Base-by-base conservation (phyloP, 2,329 filamentous ascomycete species). In the Trichoderma sp. region DNA sequence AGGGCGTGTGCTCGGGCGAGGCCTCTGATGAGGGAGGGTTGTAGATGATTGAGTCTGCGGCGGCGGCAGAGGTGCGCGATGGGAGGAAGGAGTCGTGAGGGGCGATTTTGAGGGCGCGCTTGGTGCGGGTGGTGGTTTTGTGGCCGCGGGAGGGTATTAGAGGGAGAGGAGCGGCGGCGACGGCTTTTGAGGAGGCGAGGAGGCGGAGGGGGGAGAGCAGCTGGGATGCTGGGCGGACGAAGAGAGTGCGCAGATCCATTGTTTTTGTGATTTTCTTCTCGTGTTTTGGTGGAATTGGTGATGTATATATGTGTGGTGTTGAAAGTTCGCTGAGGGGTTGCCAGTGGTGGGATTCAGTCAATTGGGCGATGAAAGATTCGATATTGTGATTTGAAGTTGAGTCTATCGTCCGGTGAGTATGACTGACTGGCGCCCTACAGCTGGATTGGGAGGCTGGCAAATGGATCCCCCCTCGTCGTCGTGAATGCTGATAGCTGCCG, bases 1-100 rank as follows among this genome's bases (percentile, higher is more conserved):
- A 85, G 68, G 88, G 88, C n/a, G 88, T 91, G 80, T 90, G 86
- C 74, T 83, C 84, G 69, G 89, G 87, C n/a, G 86, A 85, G 3
- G 85, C 81, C 68, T 83, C 81, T 11, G 86, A 82, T 19, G 85
- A 79, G 31, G 86, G 86, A 52, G 86, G 86, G 80, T 87, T 88
- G 81, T 86, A 88, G 76, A 88, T 83, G 76, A 88, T 84, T 72
- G 79, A 75, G 72, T 79, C 75, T 72, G 74, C 73, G 72, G 75
- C 74, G 53, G 78, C 72, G 69, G 78, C 77, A 43, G 75, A 53
- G 56, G 75, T 71, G 63, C 78, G 77, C 71, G 76, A 79, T 72
- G 77, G 81, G 52, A 87, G 80, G 79, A 91, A 90, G 73, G 87
- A 87, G 47, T 85, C 80, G 81, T 90, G 87, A 60, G 88, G 88